These are phyloP conservation scores for Quercus berberidifolia DNA, from an alignment of 306 rosid genomes.

Conservation along the genomic window DNA sequence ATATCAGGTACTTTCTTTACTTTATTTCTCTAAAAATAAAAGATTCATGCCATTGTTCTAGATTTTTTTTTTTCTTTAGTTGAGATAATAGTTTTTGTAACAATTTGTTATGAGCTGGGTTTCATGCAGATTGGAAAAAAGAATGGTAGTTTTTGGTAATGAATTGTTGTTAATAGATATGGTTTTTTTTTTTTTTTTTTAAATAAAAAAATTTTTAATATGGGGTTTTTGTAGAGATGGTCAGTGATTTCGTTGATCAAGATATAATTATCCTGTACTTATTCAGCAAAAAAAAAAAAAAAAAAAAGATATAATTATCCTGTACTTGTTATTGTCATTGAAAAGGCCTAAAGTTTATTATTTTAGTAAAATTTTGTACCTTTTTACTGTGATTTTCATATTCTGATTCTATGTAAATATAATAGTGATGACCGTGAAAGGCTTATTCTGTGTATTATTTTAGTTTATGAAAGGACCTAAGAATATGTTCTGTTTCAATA, in stretches of 20 bases:
- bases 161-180: not conserved
- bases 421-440: not conserved
- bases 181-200: not conserved
- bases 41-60: not conserved
- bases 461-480: not conserved
- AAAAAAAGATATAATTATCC: not conserved
- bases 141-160: not conserved
- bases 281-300: too few relatives aligned
- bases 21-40: not conserved
- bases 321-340: not conserved
- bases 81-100: not conserved
- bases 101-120: not conserved
- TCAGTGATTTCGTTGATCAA: not conserved
- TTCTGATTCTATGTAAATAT: not conserved
- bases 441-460: not conserved
- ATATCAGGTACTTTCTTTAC: not conserved
- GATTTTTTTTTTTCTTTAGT: not conserved
- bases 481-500: slow-evolving; percentile 10
- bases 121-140: slow-evolving; percentile 12
- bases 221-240: not conserved
- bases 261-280: not conserved
- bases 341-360: not conserved
- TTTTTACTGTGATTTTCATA: slow-evolving; percentile 6
- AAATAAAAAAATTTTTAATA: not conserved
- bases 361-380: slow-evolving; percentile 2